These are phyloP conservation scores for Brassica carinata DNA, from an alignment of 345 rosid genomes.

Conservation along the genomic window DNA sequence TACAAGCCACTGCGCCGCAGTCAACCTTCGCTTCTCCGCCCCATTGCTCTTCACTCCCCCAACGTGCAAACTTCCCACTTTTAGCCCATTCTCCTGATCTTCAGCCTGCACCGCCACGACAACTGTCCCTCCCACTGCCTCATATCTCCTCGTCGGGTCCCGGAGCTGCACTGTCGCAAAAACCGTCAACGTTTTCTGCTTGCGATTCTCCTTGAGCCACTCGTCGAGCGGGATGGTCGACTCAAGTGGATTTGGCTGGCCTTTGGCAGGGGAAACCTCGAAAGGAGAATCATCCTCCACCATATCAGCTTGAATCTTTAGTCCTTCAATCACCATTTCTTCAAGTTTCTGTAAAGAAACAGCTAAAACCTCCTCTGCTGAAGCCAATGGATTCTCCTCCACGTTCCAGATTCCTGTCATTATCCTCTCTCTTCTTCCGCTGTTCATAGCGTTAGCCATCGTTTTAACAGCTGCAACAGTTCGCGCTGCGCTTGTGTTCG, in stretches of 20 bases:
- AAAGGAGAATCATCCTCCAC: slow-evolving; percentile 84
- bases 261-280: slow-evolving; percentile 60
- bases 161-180: slow-evolving; percentile 66
- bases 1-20: slow-evolving; percentile 88
- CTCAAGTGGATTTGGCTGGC: slow-evolving; percentile 51
- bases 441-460: slow-evolving; percentile 65
- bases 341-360: slow-evolving; percentile 81
- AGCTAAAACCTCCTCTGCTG: slow-evolving; percentile 70
- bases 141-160: slow-evolving; percentile 86
- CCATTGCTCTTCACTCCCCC: slow-evolving; percentile 69
- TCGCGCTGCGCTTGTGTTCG: slow-evolving; percentile 85
- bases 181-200: slow-evolving; percentile 46
- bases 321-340: slow-evolving; percentile 74
- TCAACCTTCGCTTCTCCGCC: slow-evolving; percentile 74
- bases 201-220: slow-evolving; percentile 54
- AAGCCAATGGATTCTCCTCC: slow-evolving; percentile 56
- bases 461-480: slow-evolving; percentile 76
- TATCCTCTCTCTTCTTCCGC: slow-evolving; percentile 84
- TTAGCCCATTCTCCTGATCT: slow-evolving; percentile 54
- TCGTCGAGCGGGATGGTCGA: slow-evolving; percentile 69
- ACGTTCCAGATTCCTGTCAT: slow-evolving; percentile 83
- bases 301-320: slow-evolving; percentile 86
- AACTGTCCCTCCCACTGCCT: slow-evolving; percentile 80
- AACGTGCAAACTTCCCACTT: slow-evolving; percentile 62
- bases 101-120: slow-evolving; percentile 56